These are phyloP conservation scores for Raddia guianensis DNA, from an alignment of 176 grass and related monocot species.

Conservation along the genomic window DNA sequence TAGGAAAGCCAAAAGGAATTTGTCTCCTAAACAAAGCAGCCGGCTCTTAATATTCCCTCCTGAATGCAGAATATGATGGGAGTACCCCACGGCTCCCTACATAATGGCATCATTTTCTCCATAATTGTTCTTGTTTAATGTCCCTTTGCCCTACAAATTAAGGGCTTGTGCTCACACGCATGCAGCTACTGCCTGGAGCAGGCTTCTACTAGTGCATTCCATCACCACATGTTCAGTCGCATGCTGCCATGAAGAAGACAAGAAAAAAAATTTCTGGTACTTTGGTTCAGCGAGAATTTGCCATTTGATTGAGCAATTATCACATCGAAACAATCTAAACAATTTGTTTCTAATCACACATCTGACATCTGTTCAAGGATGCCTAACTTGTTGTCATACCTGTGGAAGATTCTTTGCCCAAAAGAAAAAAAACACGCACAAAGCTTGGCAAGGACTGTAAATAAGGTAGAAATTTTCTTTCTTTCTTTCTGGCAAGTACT, in stretches of 20 bases:
- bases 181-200: constrained; percentile 41
- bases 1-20: constrained; percentile 7
- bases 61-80: not conserved
- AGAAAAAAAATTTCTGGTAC: not conserved
- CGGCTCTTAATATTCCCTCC: not conserved
- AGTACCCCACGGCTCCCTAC: not conserved
- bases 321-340: not conserved
- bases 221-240: constrained; percentile 2
- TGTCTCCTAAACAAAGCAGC: not conserved
- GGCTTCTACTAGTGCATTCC: constrained; percentile 24
- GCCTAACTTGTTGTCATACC: not conserved
- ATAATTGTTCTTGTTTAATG: constrained; percentile 36
- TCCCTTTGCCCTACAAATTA: not conserved
- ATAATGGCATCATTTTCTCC: constrained; percentile 13
- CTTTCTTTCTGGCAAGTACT: not conserved
- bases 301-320: not conserved
- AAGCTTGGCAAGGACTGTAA: not conserved
- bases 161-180: not conserved
- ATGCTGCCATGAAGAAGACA: constrained; percentile 1
- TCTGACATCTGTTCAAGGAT: constrained; percentile 21
- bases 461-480: not conserved
- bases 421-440: not conserved
- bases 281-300: constrained; percentile 12
- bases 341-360: constrained; percentile 15
- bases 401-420: constrained; percentile 14